These are phyloP conservation scores for Kodamaea arcana DNA, from an alignment of 1,139 yeast species.

Conservation along the genomic window DNA sequence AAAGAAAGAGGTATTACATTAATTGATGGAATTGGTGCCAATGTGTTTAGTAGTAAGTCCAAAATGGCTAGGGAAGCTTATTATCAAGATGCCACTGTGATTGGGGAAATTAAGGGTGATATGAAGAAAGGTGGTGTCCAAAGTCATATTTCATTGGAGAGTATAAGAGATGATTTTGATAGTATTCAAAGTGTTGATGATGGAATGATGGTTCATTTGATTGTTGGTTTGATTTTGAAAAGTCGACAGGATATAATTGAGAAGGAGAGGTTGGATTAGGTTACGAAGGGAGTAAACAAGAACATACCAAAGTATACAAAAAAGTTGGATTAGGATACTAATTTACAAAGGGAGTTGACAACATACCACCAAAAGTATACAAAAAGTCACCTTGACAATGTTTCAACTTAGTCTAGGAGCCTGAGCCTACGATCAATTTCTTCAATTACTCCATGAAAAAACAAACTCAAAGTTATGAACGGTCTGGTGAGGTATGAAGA, in stretches of 20 bases:
- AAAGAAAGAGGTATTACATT: constrained; percentile 7
- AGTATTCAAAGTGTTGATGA: constrained; percentile 6
- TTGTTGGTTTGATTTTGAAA: constrained; percentile 7
- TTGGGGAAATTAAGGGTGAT: constrained; percentile 7
- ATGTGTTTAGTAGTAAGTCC: constrained; percentile 4
- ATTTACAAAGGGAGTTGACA: too few relatives aligned
- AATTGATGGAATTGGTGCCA: constrained; percentile 3
- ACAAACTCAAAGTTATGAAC: too few relatives aligned
- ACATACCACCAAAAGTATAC: too few relatives aligned
- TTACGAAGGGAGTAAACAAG: too few relatives aligned
- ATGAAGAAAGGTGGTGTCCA: neutral
- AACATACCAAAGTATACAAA: too few relatives aligned
- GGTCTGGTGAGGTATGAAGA: too few relatives aligned
- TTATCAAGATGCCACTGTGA: constrained; percentile 4
- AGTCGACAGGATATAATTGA: constrained; percentile 7
- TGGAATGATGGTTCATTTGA: constrained; percentile 8
- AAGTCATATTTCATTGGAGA: constrained; percentile 3
- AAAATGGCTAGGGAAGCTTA: constrained; percentile 4
- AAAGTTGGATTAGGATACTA: too few relatives aligned
- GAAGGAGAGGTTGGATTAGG: neutral
- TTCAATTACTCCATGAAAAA: too few relatives aligned
- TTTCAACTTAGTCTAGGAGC: too few relatives aligned
- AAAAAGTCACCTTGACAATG: too few relatives aligned
- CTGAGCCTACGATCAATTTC: too few relatives aligned
- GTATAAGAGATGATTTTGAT: constrained; percentile 6